Evolutionary conservation across 495 filamentous ascomycete genomes (phyloP).

Genomic region (Poronia punctata): DNA sequence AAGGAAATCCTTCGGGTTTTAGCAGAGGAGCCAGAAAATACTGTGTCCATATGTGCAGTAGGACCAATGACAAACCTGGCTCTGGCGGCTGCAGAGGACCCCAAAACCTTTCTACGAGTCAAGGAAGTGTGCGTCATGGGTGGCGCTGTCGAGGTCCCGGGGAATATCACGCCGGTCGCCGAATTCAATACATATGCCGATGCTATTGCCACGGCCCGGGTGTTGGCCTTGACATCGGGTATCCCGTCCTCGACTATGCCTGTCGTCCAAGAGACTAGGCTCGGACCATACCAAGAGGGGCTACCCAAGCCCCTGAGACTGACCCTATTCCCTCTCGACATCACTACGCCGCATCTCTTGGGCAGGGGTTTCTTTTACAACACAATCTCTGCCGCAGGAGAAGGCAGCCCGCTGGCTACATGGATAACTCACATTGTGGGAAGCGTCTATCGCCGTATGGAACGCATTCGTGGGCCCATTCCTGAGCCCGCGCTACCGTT

Average conservation of each 20-base stretch:
- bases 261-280: conserved; percentile 37
- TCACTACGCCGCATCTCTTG: conserved; percentile 69
- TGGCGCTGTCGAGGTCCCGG: conserved; percentile 65
- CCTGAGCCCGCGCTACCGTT: conserved; percentile 56
- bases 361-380: no score
- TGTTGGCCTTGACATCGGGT: conserved; percentile 84
- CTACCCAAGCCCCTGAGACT: conserved; percentile 63
- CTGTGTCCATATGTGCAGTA: conserved; percentile 81
- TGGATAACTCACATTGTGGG: conserved; percentile 75
- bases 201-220: conserved; percentile 73
- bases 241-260: conserved; percentile 64
- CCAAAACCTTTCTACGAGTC: conserved; percentile 76
- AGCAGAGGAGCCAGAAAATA: conserved; percentile 67
- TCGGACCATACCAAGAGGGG: conserved; percentile 55
- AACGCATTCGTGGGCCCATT: conserved; percentile 49
- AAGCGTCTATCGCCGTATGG: conserved; percentile 69
- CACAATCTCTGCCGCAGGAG: conserved; percentile 39
- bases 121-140: conserved; percentile 96
- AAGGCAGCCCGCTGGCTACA: conserved; percentile 69
- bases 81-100: conserved; percentile 74
- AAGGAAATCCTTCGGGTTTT: conserved; percentile 80
- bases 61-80: conserved; percentile 91
- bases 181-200: conserved; percentile 87
- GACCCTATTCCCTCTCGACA: conserved; percentile 79
- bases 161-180: conserved; percentile 73